These are phyloP conservation scores for Penicillium janthinellum DNA, from an alignment of 2,329 filamentous ascomycete genomes.

Conservation along the genomic window DNA sequence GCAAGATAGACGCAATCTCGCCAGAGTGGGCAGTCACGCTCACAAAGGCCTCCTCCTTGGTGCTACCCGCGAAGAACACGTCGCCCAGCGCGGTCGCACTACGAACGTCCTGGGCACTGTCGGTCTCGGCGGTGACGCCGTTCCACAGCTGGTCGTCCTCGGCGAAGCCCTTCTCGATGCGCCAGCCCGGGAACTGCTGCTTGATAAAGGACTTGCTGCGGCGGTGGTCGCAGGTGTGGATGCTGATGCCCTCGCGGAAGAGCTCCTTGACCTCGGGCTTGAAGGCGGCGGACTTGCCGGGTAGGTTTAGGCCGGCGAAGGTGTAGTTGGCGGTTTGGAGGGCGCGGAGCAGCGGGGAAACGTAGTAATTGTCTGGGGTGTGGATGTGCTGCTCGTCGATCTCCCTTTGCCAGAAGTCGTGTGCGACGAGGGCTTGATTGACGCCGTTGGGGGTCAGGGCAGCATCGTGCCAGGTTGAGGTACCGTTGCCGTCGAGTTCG, in stretches of 20 bases:
- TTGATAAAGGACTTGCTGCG: slow-evolving; percentile 52
- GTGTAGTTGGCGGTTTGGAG: slow-evolving; percentile 58
- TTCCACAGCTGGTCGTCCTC: slow-evolving; percentile 59
- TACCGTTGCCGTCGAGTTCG: slow-evolving; percentile 57
- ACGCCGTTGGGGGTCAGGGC: slow-evolving; percentile 55
- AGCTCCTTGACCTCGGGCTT: slow-evolving; percentile 58
- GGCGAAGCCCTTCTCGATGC: slow-evolving; percentile 55
- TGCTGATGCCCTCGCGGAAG: slow-evolving; percentile 59
- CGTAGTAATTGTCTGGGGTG: slow-evolving; percentile 57
- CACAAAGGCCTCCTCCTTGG: slow-evolving; percentile 50
- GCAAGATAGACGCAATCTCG: slow-evolving; percentile 56
- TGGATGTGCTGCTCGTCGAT: slow-evolving; percentile 52
- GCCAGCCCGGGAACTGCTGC: slow-evolving; percentile 50
- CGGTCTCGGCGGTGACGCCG: slow-evolving; percentile 51
- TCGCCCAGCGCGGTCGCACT: slow-evolving; percentile 51
- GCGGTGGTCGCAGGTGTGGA: slow-evolving; percentile 63
- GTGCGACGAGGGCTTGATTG: slow-evolving; percentile 49
- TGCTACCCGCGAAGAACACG: slow-evolving; percentile 44
- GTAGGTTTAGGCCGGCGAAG: slow-evolving; percentile 51
- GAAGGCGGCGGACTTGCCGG: slow-evolving; percentile 46
- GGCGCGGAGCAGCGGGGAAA: slow-evolving; percentile 59
- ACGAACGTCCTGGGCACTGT: slow-evolving; percentile 51
- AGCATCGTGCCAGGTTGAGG: slow-evolving; percentile 59
- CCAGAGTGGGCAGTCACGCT: slow-evolving; percentile 61
- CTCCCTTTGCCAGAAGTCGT: slow-evolving; percentile 53